These are phyloP conservation scores for Leucocoprinus birnbaumii DNA, from an alignment of 768 basidiomycete genomes.

Conservation along the genomic window DNA sequence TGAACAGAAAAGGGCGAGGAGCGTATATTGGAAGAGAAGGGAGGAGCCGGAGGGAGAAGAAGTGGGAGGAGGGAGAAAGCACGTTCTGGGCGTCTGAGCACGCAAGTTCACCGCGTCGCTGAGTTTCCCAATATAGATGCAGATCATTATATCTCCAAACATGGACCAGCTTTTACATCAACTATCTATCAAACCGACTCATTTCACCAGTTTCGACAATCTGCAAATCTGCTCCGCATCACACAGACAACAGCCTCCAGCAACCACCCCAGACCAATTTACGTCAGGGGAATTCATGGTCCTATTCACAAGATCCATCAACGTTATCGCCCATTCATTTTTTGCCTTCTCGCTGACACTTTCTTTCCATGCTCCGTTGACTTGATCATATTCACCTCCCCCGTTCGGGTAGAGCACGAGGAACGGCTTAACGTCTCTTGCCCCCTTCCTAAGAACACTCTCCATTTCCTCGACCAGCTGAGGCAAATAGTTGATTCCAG, in stretches of 20 bases:
- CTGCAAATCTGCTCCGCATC: slow-evolving; percentile 47
- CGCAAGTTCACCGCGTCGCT: slow-evolving; percentile 1
- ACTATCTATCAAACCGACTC: not conserved
- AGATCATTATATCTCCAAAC: not conserved
- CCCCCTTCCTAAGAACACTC: slow-evolving; percentile 14
- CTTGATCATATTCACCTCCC: slow-evolving; percentile 50
- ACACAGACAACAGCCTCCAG: slow-evolving; percentile 72
- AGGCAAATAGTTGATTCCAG: slow-evolving; percentile 42
- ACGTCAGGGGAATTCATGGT: slow-evolving; percentile 21
- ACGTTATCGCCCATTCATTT: slow-evolving; percentile 33
- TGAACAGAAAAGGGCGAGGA: not conserved
- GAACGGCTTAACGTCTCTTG: slow-evolving; percentile 34
- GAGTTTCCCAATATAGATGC: slow-evolving; percentile 8
- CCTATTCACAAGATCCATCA: slow-evolving; percentile 23
- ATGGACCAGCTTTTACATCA: not conserved
- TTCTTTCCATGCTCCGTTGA: slow-evolving; percentile 40
- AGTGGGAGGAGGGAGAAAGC: no score
- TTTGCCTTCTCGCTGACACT: slow-evolving; percentile 10
- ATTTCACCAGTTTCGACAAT: slow-evolving; percentile 4
- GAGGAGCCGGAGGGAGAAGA: slow-evolving; percentile 15
- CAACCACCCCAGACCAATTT: slow-evolving; percentile 45
- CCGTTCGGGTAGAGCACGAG: slow-evolving; percentile 76
- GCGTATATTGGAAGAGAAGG: slow-evolving; percentile 11
- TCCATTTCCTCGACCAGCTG: slow-evolving; percentile 35
- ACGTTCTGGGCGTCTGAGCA: slow-evolving; percentile 25